These are phyloP conservation scores for Poronia punctata DNA, from an alignment of 495 filamentous ascomycete genomes.

Conservation along the genomic window DNA sequence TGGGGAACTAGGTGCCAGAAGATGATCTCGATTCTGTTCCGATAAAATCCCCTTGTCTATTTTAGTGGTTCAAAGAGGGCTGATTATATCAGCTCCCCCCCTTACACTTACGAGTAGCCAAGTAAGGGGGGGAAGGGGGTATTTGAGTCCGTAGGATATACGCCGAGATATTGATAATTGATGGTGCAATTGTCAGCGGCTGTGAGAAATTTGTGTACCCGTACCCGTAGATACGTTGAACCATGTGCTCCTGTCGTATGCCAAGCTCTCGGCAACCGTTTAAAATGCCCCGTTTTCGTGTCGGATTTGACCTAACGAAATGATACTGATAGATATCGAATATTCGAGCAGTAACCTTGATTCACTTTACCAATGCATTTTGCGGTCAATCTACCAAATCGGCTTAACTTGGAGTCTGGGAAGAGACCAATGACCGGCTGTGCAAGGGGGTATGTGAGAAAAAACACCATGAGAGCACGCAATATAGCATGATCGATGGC, in stretches of 20 bases:
- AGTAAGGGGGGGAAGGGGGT: no score
- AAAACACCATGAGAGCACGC: background rate
- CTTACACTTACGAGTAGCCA: no score
- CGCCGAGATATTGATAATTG: no score
- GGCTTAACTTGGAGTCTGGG: background rate
- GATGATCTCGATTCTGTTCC: no score
- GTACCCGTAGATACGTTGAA: background rate
- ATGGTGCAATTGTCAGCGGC: conserved; percentile 8
- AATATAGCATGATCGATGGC: conserved; percentile 5
- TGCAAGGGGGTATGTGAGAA: no score
- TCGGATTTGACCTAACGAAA: background rate
- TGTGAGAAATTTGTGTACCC: no score
- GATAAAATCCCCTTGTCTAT: no score
- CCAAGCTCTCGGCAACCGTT: conserved; percentile 1
- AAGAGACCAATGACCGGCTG: background rate
- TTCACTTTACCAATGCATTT: background rate
- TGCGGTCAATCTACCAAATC: no score
- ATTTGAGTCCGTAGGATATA: no score
- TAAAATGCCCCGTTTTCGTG: background rate
- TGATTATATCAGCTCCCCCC: no score
- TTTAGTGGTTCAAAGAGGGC: no score
- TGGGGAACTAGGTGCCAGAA: no score
- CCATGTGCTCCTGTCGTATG: conserved; percentile 6
- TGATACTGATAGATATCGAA: background rate
- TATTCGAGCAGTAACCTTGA: background rate